phyloP scores from a whole-genome alignment of 1,284 basidiomycete genomes.

The Cutaneotrichosporon sp. region DNA sequence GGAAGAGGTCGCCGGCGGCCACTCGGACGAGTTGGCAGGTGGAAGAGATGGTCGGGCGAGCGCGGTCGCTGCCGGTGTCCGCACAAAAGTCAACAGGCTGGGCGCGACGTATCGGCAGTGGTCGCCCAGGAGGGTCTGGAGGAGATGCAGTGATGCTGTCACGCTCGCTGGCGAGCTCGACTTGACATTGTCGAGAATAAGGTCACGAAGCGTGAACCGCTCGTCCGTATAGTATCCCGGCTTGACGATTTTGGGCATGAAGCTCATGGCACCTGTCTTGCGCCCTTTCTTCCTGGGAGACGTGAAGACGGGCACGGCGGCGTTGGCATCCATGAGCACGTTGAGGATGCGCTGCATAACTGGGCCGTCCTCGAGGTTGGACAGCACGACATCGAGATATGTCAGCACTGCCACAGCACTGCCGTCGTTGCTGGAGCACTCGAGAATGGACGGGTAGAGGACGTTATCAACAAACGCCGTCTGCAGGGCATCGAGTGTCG shows the following conservation, averaged over 20 bases:
- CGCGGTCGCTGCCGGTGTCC: slow-evolving; percentile 57
- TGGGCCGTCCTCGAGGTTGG: slow-evolving; percentile 63
- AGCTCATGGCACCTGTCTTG: slow-evolving; percentile 28
- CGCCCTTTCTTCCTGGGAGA: slow-evolving; percentile 13
- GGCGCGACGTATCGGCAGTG: slow-evolving; percentile 66
- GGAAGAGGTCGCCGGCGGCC: too few species aligned
- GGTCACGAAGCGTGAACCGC: slow-evolving; percentile 82
- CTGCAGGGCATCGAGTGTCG: slow-evolving; percentile 74
- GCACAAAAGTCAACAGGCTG: slow-evolving; percentile 62
- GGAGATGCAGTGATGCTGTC: slow-evolving; percentile 70
- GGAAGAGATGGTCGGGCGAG: slow-evolving; percentile 22
- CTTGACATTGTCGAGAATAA: slow-evolving; percentile 70
- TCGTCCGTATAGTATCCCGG: slow-evolving; percentile 66
- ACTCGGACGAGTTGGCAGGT: slow-evolving; percentile 2
- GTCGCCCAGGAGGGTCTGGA: slow-evolving; percentile 66
- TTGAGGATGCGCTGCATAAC: slow-evolving; percentile 30
- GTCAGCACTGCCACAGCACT: slow-evolving; percentile 94
- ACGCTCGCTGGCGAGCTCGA: slow-evolving; percentile 62
- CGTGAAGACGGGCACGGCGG: slow-evolving; percentile 11
- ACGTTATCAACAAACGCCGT: slow-evolving; percentile 89
- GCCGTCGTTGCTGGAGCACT: slow-evolving; percentile 86
- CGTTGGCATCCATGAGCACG: slow-evolving; percentile 34
- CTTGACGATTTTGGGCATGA: slow-evolving; percentile 21
- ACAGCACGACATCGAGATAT: slow-evolving; percentile 86
- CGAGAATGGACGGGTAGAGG: slow-evolving; percentile 85